Conservation (phyloP, 768 basidiomycete species). For the Xerocomellus chrysenteron region DNA sequence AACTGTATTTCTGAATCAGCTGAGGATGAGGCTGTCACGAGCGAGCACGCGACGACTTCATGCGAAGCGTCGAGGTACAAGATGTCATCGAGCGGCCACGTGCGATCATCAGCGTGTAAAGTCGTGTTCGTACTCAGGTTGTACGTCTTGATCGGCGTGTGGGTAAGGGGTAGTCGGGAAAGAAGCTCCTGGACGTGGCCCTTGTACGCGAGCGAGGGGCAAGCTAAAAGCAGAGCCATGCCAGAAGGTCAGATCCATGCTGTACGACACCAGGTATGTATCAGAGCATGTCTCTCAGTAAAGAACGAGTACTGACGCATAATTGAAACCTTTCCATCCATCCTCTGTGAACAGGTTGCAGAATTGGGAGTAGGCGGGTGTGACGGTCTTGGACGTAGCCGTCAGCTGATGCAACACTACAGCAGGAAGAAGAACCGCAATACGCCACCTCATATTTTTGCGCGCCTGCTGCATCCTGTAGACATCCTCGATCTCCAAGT, state of each 20-base stretch:
- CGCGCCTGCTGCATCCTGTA: slow-evolving; percentile 82
- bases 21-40: background rate
- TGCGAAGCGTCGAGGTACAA: slow-evolving; percentile 90
- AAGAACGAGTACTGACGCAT: slow-evolving; percentile 51
- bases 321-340: slow-evolving; percentile 94
- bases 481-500: slow-evolving; percentile 64
- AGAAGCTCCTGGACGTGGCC: slow-evolving; percentile 80
- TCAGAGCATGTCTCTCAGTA: background rate
- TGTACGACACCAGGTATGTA: background rate
- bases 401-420: background rate
- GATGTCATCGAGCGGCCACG: slow-evolving; percentile 68
- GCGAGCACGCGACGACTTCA: slow-evolving; percentile 59
- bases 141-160: slow-evolving; percentile 65
- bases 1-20: slow-evolving; percentile 41
- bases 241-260: slow-evolving; percentile 28
- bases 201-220: slow-evolving; percentile 72
- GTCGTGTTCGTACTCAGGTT: slow-evolving; percentile 87
- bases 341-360: slow-evolving; percentile 87
- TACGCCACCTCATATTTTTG: slow-evolving; percentile 70
- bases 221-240: slow-evolving; percentile 82
- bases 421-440: background rate
- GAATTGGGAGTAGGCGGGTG: slow-evolving; percentile 83
- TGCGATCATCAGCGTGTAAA: slow-evolving; percentile 62
- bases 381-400: slow-evolving; percentile 67
- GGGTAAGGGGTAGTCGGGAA: slow-evolving; percentile 76